Evolutionary conservation across 495 filamentous ascomycete species (phyloP).

Genomic region (Schizothecium vesticola): DNA sequence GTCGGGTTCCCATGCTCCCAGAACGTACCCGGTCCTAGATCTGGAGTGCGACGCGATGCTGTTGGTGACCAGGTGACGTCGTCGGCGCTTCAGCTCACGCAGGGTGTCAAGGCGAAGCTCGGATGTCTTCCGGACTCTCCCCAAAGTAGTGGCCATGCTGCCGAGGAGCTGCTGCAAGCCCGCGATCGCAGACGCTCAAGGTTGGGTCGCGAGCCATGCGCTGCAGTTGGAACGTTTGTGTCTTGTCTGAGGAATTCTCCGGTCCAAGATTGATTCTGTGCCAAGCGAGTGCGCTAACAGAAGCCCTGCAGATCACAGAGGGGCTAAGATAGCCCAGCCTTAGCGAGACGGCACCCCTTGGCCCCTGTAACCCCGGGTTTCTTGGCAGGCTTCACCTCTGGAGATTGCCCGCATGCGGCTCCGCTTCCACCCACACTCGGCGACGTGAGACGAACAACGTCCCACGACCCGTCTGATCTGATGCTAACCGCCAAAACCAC

Average conservation of each 20-base stretch:
- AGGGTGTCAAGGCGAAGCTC: background rate
- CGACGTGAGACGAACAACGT: conserved; percentile 27
- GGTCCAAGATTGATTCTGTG: background rate
- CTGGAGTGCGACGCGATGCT: background rate
- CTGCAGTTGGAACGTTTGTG: conserved; percentile 9
- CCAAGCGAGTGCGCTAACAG: conserved; percentile 8
- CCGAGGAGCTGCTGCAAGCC: background rate
- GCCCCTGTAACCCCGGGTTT: background rate
- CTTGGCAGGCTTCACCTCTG: background rate
- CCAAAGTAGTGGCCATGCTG: background rate
- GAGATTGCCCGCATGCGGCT: conserved; percentile 25
- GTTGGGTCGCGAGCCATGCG: background rate
- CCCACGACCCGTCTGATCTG: conserved; percentile 34
- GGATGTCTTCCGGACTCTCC: background rate
- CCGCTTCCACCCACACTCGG: conserved; percentile 10
- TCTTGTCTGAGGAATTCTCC: conserved; percentile 23
- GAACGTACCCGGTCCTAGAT: conserved; percentile 12
- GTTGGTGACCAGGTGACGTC: background rate
- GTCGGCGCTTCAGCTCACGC: background rate
- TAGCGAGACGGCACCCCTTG: background rate
- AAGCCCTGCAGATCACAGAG: background rate
- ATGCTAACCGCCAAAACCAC: conserved; percentile 8
- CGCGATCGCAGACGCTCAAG: background rate
- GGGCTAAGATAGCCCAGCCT: conserved; percentile 1
- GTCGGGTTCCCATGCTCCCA: conserved; percentile 16